Percentiles rank a stretch among this genome's conserved stretches.
These are phyloP conservation scores for Grigorovia humatica DNA, from an alignment of 805 yeast genomes.

Conservation along the genomic window DNA sequence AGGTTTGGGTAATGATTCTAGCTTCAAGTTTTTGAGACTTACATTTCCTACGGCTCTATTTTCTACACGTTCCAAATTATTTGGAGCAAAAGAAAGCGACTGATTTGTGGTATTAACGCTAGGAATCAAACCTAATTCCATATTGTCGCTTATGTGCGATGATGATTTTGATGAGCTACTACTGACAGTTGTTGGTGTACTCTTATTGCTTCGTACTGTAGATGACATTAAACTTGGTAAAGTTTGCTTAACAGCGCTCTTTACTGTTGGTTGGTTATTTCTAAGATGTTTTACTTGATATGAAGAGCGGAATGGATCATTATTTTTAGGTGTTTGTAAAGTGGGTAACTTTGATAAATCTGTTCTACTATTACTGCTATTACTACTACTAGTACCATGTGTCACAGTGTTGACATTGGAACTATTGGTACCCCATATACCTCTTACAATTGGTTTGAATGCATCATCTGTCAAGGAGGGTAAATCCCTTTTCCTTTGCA, in stretches of 20 bases:
- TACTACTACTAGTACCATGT: constrained; percentile 14
- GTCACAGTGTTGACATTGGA: constrained; percentile 12
- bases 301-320: constrained; percentile 14
- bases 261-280: constrained; percentile 1
- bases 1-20: constrained; percentile 39
- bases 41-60: background rate
- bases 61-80: background rate
- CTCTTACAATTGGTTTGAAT: constrained; percentile 13
- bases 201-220: constrained; percentile 13
- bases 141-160: background rate
- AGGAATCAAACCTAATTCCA: background rate
- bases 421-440: constrained; percentile 24
- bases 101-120: background rate
- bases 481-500: constrained; percentile 14
- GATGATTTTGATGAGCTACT: constrained; percentile 9
- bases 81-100: constrained; percentile 14
- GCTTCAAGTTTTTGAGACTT: constrained; percentile 18
- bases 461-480: constrained; percentile 19
- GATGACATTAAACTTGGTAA: background rate
- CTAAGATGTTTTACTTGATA: constrained; percentile 2
- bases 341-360: constrained; percentile 26
- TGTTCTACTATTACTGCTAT: constrained; percentile 7
- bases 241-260: background rate
- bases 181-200: constrained; percentile 7
- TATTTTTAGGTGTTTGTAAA: constrained; percentile 14